Evolutionary conservation across 495 filamentous ascomycete genomes (phyloP).

Genomic region (Penicillium flavigenum): DNA sequence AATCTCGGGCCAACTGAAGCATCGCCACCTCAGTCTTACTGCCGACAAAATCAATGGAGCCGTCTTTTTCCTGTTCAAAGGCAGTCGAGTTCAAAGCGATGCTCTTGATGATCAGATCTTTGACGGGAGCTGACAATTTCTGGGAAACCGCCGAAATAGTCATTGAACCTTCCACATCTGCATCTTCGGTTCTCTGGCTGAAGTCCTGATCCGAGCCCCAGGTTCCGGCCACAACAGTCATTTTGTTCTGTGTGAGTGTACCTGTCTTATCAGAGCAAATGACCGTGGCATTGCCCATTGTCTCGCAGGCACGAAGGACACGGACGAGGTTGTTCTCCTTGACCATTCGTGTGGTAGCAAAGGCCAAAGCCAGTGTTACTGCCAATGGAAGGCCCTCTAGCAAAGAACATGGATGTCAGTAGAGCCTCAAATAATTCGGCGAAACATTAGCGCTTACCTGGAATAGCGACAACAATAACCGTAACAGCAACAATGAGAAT

Average conservation of each 20-base stretch:
- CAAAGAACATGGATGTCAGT: slow-evolving; percentile 15
- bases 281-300: slow-evolving; percentile 70
- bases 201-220: slow-evolving; percentile 56
- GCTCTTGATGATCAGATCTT: slow-evolving; percentile 56
- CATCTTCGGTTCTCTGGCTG: slow-evolving; percentile 35
- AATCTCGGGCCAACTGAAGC: slow-evolving; percentile 58
- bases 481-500: slow-evolving; percentile 71
- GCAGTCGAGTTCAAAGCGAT: slow-evolving; percentile 67
- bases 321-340: slow-evolving; percentile 71
- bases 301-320: slow-evolving; percentile 64
- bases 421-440: background rate
- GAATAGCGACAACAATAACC: slow-evolving; percentile 70
- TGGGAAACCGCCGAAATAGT: slow-evolving; percentile 38
- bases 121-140: slow-evolving; percentile 39
- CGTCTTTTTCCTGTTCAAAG: slow-evolving; percentile 61
- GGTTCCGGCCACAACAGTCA: slow-evolving; percentile 66
- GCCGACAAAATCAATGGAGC: slow-evolving; percentile 58
- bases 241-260: slow-evolving; percentile 69
- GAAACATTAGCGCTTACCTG: slow-evolving; percentile 34
- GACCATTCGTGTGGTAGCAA: slow-evolving; percentile 67
- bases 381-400: slow-evolving; percentile 64
- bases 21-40: slow-evolving; percentile 73
- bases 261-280: slow-evolving; percentile 72
- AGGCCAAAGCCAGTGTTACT: slow-evolving; percentile 67
- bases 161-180: slow-evolving; percentile 17